These are phyloP conservation scores for Lactuca saligna DNA, from an alignment of 129 eudicot species.

Conservation along the genomic window DNA sequence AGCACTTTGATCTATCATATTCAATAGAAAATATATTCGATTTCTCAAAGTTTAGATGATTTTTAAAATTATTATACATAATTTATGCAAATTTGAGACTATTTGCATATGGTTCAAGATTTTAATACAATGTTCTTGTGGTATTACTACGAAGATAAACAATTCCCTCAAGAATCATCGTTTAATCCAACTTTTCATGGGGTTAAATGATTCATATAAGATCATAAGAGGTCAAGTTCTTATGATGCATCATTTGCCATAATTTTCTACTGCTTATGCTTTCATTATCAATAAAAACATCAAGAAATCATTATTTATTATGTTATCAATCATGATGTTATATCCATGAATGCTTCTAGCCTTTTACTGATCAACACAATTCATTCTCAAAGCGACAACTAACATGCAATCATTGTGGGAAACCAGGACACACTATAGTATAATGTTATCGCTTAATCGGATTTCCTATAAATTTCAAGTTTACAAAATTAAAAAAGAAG, in stretches of 20 bases:
- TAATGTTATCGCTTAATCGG: not conserved
- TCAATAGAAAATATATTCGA: not conserved
- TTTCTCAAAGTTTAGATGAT: not conserved
- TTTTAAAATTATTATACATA: not conserved
- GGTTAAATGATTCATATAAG: not conserved
- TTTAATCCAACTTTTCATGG: not conserved
- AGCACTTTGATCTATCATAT: not conserved
- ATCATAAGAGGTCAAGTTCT: not conserved
- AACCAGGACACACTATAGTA: not conserved
- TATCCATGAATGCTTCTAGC: not conserved
- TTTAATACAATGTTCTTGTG: too few species aligned
- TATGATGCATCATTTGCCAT: not conserved
- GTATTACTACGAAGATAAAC: too few species aligned
- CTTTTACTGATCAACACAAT: not conserved
- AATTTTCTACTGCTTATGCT: not conserved
- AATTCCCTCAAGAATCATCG: too few species aligned
- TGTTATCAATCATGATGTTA: not conserved
- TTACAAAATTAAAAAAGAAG: not conserved
- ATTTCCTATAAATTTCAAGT: not conserved
- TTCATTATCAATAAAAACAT: not conserved
- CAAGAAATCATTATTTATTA: not conserved
- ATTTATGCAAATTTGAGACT: not conserved
- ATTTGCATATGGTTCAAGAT: not conserved
- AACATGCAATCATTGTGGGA: not conserved
- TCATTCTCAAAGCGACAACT: not conserved